Evolutionary conservation across 768 basidiomycete genomes (phyloP).

Genomic region (Suillus decipiens): DNA sequence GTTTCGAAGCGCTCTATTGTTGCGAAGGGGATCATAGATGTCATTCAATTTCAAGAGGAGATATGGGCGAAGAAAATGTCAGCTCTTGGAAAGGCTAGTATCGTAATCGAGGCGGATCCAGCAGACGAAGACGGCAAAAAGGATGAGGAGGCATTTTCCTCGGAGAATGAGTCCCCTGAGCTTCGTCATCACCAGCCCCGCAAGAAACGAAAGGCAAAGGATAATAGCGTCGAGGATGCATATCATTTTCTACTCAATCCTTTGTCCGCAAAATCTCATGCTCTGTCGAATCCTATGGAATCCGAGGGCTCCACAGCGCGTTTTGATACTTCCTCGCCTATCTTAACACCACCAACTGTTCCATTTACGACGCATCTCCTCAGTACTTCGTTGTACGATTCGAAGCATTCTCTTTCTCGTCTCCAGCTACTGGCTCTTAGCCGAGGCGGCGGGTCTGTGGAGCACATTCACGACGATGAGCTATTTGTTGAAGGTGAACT

Average conservation of each 20-base stretch:
- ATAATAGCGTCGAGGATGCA: slow-evolving; percentile 43
- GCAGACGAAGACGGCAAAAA: slow-evolving; percentile 33
- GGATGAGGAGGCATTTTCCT: slow-evolving; percentile 19
- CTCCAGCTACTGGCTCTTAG: slow-evolving; percentile 60
- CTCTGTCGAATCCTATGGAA: slow-evolving; percentile 3
- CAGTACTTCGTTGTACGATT: slow-evolving; percentile 28
- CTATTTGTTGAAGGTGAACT: slow-evolving; percentile 70
- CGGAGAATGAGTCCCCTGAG: background rate
- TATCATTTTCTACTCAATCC: slow-evolving; percentile 63
- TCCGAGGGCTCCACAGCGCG: slow-evolving; percentile 8
- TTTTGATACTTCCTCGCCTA: slow-evolving; percentile 13
- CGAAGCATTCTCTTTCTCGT: slow-evolving; percentile 50
- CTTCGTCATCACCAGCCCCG: slow-evolving; percentile 13
- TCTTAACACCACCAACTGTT: slow-evolving; percentile 48
- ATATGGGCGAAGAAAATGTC: slow-evolving; percentile 49
- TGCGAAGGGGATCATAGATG: slow-evolving; percentile 68
- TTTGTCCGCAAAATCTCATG: slow-evolving; percentile 24
- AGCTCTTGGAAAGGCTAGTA: slow-evolving; percentile 34
- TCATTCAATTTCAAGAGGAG: slow-evolving; percentile 67
- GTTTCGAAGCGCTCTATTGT: slow-evolving; percentile 63
- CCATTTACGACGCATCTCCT: slow-evolving; percentile 48
- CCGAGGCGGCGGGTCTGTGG: slow-evolving; percentile 56
- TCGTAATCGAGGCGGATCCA: slow-evolving; percentile 40
- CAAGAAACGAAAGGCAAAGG: slow-evolving; percentile 36
- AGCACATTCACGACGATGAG: slow-evolving; percentile 65